Base-by-base conservation (phyloP, 768 basidiomycete genomes). In the Austroboletus festivus region DNA sequence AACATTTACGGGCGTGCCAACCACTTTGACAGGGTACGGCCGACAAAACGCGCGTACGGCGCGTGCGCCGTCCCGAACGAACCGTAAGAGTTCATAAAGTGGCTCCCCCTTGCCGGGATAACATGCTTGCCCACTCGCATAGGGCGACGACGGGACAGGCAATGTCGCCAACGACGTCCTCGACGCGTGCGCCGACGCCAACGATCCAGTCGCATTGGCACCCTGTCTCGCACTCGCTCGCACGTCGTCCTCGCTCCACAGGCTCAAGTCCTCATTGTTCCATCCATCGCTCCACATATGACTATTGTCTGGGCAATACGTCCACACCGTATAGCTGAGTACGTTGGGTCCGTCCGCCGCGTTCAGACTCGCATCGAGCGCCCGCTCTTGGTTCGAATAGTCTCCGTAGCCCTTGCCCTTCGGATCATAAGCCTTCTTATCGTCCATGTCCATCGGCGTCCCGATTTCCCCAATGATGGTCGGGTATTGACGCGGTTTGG, bases 391-490 rank as follows among this genome's bases (percentile, higher is more conserved):
- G 16, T 69, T 61, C 3, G 76, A 69, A 63, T 85, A 96, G 66
- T 96, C 86, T 19, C 92, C 89, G 67, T 78, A 89, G 3, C 47
- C 46, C n/a, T 54, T 58, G 28, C 38, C 15, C 12, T 21, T 45
- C 18, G 53, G 53, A 26, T 90, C 89, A 68, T 99, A 99, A 13
- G 90, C 76, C 39, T 78, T 75, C 67, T 90, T 92, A 46, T 71
- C 71, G 62, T 99, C 95, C 86, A 99, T 86, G 64, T 99, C 94
- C 61, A 86, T 92, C 3, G 95, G 95, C 2, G 83, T 89, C 13
- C 95, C 95, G 43, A 97, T 95, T 72, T 99, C 95, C 11, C 95
- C 94, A 30, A 99, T 88, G 54, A 98, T 75, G 0, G 89, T 94
- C 1, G 95, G 95, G 59, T 86, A 96, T 16, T 52, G 55, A 12